A percentile compares a stretch with the other conserved stretches of the same genome.
Conservation (phyloP, 345 rosid genomes). For the Eucalyptus victrix region DNA sequence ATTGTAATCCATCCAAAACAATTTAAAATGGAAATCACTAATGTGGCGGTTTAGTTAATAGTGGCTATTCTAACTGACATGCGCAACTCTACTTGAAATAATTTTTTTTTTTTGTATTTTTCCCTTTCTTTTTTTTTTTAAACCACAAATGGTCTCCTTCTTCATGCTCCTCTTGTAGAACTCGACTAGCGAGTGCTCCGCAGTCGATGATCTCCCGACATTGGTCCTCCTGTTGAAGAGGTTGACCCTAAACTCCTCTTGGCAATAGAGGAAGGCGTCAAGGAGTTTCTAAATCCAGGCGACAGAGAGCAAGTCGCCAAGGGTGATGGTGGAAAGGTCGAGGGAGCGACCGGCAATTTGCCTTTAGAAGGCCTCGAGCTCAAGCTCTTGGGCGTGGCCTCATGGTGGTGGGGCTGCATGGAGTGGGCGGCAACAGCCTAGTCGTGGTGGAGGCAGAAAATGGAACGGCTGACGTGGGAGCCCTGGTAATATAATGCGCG, state of each 20-base stretch:
- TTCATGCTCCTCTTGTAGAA: background rate
- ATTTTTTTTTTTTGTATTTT: too few species aligned
- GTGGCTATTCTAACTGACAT: too few species aligned
- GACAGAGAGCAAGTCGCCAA: constrained; percentile 20
- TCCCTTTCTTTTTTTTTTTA: accelerated
- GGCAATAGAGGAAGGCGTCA: constrained; percentile 13
- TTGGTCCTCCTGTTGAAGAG: background rate
- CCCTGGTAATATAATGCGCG: constrained; percentile 43
- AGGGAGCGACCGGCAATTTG: constrained; percentile 1
- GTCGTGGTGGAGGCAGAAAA: constrained; percentile 28
- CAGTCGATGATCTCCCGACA: background rate
- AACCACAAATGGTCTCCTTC: background rate
- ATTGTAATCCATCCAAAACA: background rate
- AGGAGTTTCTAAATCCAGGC: constrained; percentile 20
- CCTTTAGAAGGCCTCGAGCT: constrained; percentile 14
- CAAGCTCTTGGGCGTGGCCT: background rate
- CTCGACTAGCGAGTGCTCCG: background rate
- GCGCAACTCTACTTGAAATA: background rate
- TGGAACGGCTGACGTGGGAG: constrained; percentile 14
- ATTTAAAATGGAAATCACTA: background rate
- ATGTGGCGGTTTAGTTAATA: accelerated
- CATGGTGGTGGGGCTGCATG: background rate
- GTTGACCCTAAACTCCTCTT: constrained; percentile 14
- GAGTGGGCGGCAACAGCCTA: background rate
- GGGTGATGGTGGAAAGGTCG: constrained; percentile 1